Percentiles rank a stretch among this genome's conserved stretches.
phyloP scores from a whole-genome alignment of 441 rosid species.

The Capsella rubella region DNA sequence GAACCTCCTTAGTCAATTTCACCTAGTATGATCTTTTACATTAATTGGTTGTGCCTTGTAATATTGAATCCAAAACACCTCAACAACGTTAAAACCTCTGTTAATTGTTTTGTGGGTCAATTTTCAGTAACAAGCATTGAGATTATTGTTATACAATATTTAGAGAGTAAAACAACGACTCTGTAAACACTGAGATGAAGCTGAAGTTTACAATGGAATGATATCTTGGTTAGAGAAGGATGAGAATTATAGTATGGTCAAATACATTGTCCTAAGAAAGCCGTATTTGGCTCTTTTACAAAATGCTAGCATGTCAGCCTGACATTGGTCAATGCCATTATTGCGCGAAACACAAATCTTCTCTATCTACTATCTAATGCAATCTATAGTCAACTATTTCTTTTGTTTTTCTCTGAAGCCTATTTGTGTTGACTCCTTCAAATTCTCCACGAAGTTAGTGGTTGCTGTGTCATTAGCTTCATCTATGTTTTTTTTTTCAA shows the following conservation, averaged over 20 bases:
- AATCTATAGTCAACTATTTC: not conserved
- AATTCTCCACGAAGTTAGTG: conserved; percentile 39
- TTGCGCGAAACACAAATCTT: conserved; percentile 14
- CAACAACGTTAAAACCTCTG: not conserved
- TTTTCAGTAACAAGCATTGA: too few species aligned
- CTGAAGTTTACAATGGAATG: too few species aligned
- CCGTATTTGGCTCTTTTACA: not conserved
- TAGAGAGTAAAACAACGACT: too few species aligned
- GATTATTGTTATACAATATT: too few species aligned
- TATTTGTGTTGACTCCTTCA: conserved; percentile 29
- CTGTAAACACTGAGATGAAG: too few species aligned
- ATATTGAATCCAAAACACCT: conserved; percentile 5
- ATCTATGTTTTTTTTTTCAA: not conserved
- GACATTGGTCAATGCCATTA: conserved; percentile 8
- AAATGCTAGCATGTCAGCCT: not conserved
- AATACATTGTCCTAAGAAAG: not conserved
- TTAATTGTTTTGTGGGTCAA: too few species aligned
- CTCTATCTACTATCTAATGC: not conserved
- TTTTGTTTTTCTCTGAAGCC: not conserved
- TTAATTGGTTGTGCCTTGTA: too few species aligned
- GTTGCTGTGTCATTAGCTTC: conserved; percentile 32
- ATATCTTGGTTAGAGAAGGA: too few species aligned
- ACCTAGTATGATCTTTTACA: too few species aligned
- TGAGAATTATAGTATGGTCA: too few species aligned
- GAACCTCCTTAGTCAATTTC: not conserved